Evolutionary conservation across 2,329 filamentous ascomycete genomes (phyloP).

Genomic region (Ploettnerulaceae sp.): DNA sequence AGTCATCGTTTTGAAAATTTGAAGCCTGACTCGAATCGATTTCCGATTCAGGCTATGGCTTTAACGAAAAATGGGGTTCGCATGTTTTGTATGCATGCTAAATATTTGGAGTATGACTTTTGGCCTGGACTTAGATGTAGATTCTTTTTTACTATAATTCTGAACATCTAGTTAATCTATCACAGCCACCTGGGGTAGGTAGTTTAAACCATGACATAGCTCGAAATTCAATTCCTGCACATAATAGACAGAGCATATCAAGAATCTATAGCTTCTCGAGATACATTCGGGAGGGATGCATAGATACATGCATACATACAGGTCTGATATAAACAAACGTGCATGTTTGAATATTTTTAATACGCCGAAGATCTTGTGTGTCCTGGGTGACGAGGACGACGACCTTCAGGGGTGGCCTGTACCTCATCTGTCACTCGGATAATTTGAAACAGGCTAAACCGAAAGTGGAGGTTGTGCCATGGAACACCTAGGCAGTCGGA

Average conservation of each 20-base stretch:
- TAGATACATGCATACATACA: too few species aligned
- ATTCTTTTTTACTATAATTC: slow-evolving; percentile 12
- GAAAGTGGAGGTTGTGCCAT: background rate
- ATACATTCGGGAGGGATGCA: too few species aligned
- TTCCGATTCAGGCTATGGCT: slow-evolving; percentile 28
- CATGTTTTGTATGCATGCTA: slow-evolving; percentile 8
- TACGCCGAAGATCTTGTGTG: too few species aligned
- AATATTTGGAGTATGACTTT: slow-evolving; percentile 17
- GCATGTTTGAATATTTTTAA: too few species aligned
- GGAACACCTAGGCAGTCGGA: slow-evolving; percentile 1
- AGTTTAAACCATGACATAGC: slow-evolving; percentile 16
- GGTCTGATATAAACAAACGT: too few species aligned
- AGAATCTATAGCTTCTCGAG: too few species aligned
- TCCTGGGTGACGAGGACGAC: too few species aligned
- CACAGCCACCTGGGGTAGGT: slow-evolving; percentile 14
- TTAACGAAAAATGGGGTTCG: slow-evolving; percentile 27
- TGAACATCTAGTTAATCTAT: slow-evolving; percentile 12
- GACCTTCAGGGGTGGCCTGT: slow-evolving; percentile 7
- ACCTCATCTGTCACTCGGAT: slow-evolving; percentile 2
- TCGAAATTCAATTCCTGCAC: slow-evolving; percentile 25
- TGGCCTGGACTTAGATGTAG: slow-evolving; percentile 17
- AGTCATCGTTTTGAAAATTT: slow-evolving; percentile 24
- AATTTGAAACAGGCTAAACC: slow-evolving; percentile 14
- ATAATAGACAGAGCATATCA: too few species aligned
- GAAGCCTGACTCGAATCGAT: slow-evolving; percentile 24